phyloP scores from a whole-genome alignment of 2,329 filamentous ascomycete species.

The Aspergillus arachidicola region DNA sequence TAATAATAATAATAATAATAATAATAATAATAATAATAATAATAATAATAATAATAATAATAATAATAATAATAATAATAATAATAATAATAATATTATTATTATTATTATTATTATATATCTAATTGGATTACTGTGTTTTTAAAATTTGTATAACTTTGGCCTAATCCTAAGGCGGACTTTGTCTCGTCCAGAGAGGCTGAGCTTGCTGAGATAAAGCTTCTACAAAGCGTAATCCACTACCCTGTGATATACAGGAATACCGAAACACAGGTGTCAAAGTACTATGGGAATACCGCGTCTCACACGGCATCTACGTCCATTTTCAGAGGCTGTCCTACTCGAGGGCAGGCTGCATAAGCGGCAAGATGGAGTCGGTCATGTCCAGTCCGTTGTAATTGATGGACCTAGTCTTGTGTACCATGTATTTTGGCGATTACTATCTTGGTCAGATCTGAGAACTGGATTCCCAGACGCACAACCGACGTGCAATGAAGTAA shows the following conservation, averaged over 20 bases:
- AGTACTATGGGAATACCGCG: slow-evolving; percentile 38
- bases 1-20: no score
- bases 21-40: no score
- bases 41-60: no score
- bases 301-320: slow-evolving; percentile 34
- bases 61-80: no score
- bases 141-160: no score
- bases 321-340: slow-evolving; percentile 30
- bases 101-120: no score
- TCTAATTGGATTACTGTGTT: no score
- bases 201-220: no score
- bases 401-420: slow-evolving; percentile 82
- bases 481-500: slow-evolving; percentile 67
- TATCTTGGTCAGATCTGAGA: slow-evolving; percentile 40
- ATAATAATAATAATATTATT: no score
- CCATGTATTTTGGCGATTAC: slow-evolving; percentile 65
- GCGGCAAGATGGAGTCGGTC: slow-evolving; percentile 12
- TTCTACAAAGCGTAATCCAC: background rate
- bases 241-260: background rate
- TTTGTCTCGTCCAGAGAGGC: no score
- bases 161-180: no score
- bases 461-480: slow-evolving; percentile 54
- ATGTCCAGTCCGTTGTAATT: slow-evolving; percentile 54
- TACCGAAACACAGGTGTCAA: background rate
- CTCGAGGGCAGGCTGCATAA: slow-evolving; percentile 16